Percentiles rank a stretch among this genome's conserved stretches.
phyloP scores from a whole-genome alignment of 306 rosid genomes.

The Vigna trinervia region DNA sequence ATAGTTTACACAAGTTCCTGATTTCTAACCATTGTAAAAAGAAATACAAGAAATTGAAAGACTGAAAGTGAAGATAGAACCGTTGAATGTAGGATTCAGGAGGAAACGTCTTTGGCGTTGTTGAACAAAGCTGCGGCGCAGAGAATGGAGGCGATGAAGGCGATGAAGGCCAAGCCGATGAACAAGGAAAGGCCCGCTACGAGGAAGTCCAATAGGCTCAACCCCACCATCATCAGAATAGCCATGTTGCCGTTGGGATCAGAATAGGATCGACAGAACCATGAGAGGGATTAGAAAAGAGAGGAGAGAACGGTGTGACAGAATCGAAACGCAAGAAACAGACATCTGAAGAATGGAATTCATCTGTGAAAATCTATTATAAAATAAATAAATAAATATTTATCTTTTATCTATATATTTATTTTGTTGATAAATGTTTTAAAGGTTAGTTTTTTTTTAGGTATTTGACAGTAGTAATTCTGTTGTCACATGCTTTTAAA shows the following conservation, averaged over 20 bases:
- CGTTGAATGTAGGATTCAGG: conserved; percentile 24
- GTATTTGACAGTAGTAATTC: too few species aligned
- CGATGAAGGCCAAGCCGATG: conserved; percentile 61
- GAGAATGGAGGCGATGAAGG: conserved; percentile 71
- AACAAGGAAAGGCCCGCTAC: conserved; percentile 73
- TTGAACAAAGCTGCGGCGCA: conserved; percentile 72
- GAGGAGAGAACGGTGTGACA: not conserved
- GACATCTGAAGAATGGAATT: not conserved
- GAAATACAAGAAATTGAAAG: not conserved
- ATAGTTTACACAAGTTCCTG: not conserved
- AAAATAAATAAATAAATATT: too few species aligned
- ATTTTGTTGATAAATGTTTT: too few species aligned
- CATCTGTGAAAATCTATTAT: not conserved
- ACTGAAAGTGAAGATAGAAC: not conserved
- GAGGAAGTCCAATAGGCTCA: conserved; percentile 67
- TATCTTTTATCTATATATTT: too few species aligned
- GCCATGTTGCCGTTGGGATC: conserved; percentile 2
- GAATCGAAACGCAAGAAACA: not conserved
- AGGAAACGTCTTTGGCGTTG: conserved; percentile 60
- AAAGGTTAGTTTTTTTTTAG: too few species aligned
- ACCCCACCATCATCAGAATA: conserved; percentile 47
- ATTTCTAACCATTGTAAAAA: not conserved
- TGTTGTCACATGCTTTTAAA: too few species aligned
- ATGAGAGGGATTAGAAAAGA: not conserved
- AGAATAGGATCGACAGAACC: not conserved